A percentile compares a stretch with the other conserved stretches of the same genome.
These are phyloP conservation scores for Aureobasidium leucospermi DNA, from an alignment of 2,329 filamentous ascomycete species.

Conservation along the genomic window DNA sequence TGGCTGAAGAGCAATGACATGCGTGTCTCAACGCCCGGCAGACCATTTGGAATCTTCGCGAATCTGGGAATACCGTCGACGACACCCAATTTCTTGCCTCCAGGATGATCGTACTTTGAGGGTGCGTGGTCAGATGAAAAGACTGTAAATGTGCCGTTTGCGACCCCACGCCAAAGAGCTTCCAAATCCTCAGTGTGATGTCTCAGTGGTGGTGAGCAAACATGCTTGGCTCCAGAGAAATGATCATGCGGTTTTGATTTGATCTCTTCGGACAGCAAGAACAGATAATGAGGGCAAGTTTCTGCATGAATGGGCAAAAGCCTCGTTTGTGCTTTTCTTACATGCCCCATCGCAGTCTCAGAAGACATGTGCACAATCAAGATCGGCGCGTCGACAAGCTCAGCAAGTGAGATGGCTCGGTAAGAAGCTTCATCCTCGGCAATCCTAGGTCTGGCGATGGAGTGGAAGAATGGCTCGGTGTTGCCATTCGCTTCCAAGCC, in stretches of 20 bases:
- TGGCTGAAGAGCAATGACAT: constrained; percentile 34
- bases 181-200: constrained; percentile 28
- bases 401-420: constrained; percentile 43
- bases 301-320: constrained; percentile 31
- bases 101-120: constrained; percentile 30
- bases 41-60: constrained; percentile 36
- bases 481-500: constrained; percentile 34
- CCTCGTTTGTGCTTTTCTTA: constrained; percentile 28
- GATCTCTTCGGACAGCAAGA: constrained; percentile 27
- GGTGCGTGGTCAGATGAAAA: constrained; percentile 33
- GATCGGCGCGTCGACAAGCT: constrained; percentile 45
- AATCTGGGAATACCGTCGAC: constrained; percentile 31
- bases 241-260: constrained; percentile 26
- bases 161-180: constrained; percentile 27
- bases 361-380: constrained; percentile 48
- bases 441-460: constrained; percentile 38
- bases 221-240: constrained; percentile 30
- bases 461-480: constrained; percentile 40
- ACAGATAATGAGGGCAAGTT: constrained; percentile 33
- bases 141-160: constrained; percentile 30
- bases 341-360: constrained; percentile 26
- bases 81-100: constrained; percentile 33
- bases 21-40: constrained; percentile 37
- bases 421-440: constrained; percentile 45
- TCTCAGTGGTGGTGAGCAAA: constrained; percentile 29